Evolutionary conservation across 2,329 filamentous ascomycete species (phyloP).

Genomic region (Ceratocystis lukuohia): DNA sequence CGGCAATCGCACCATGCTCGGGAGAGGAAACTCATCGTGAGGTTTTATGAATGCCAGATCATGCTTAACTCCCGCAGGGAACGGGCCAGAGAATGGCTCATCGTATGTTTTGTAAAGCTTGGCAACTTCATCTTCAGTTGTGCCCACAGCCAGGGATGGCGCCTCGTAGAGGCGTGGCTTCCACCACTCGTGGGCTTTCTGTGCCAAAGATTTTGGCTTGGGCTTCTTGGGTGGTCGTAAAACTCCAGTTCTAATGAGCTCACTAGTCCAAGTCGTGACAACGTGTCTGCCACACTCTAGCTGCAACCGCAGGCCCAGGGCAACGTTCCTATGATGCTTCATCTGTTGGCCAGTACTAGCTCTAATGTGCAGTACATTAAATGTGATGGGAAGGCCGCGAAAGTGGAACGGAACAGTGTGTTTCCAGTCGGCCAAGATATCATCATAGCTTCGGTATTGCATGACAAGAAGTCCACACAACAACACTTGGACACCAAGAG

Average conservation of each 20-base stretch:
- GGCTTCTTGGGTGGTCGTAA: conserved; percentile 7
- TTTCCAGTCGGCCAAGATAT: conserved; percentile 10
- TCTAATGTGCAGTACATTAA: conserved; percentile 13
- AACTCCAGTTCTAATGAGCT: conserved; percentile 10
- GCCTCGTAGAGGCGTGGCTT: neutral
- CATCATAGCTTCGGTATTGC: conserved; percentile 8
- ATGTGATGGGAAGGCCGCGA: conserved; percentile 8
- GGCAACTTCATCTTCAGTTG: neutral
- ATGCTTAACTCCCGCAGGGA: conserved; percentile 8
- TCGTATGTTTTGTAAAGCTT: neutral
- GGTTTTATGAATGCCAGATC: conserved; percentile 12
- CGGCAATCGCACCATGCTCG: neutral
- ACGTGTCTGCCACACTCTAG: conserved; percentile 7
- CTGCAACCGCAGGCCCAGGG: conserved; percentile 7
- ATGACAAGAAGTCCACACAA: conserved; percentile 10
- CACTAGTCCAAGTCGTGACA: conserved; percentile 12
- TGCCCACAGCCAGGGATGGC: neutral
- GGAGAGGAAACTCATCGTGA: neutral
- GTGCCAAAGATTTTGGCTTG: neutral
- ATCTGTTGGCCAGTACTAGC: conserved; percentile 4
- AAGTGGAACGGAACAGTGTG: conserved; percentile 10
- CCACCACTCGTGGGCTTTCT: conserved; percentile 6
- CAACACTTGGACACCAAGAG: conserved; percentile 6
- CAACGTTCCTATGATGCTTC: neutral
- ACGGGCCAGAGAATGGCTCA: conserved; percentile 7